Evolutionary conservation across 208 protist species (phyloP), one percentile per base, ranked within the genome.

Genomic region (Leishmania guyanensis): DNA sequence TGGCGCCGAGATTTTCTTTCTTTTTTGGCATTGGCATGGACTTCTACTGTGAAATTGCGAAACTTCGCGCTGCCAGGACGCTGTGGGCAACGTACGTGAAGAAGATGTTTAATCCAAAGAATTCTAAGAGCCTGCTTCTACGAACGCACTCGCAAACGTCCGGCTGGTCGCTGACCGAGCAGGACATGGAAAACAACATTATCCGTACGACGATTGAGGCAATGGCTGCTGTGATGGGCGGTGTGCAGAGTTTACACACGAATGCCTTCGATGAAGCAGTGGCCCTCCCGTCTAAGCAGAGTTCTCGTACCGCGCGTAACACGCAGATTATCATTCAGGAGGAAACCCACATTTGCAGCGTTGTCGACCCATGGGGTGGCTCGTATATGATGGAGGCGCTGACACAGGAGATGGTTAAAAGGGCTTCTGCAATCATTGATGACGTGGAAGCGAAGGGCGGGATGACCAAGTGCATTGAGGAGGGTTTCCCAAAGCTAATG

Each of bases 1-100:
- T 99, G 66, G 97, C 98, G 14, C 98, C 98, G 60, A 90, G 97
- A 22, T 92, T 99, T 46, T 98, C 96, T 9, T 99, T 99, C 94
- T 99, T 99, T 86, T 99, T 98, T 75, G 97, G 90, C 64, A 98
- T 99, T 65, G 97, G 97, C 77, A 99, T 99, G 98, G 99, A 99
- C 85, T 99, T 99, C 79, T 99, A 99, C 88, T 98, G 98, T 78
- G 95, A 98, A 79, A 91, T 99, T 74, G 97, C 97, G n/a, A 99
- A 99, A 89, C 88, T 99, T 66, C 91, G 98, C 70, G 98, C 98
- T 1, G 98, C 98, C 4, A 90, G 98, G 69, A 86, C 87, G n/a
- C 89, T 99, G 39, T 99, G 98, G 98, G 93, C 98, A 0, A 85
- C 90, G 12, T 87, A 97, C 20, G 89, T 99, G 36, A 97, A 99